Percentiles rank a stretch among this genome's conserved stretches.
phyloP scores from a whole-genome alignment of 164 flowering plant species.

The Nymphaea colorata region DNA sequence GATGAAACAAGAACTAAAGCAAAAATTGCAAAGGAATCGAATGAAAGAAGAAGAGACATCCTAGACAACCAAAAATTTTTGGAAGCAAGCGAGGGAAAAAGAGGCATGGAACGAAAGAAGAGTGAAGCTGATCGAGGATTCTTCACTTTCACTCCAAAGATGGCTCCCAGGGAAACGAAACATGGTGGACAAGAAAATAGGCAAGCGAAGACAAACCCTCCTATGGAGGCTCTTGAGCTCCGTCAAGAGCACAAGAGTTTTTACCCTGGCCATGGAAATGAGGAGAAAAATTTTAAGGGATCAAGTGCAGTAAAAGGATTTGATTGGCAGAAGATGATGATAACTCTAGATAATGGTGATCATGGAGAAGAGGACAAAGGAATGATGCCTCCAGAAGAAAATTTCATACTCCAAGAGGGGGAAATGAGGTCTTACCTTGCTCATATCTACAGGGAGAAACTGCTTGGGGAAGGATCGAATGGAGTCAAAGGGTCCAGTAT shows the following conservation, averaged over 20 bases:
- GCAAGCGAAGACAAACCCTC: slow-evolving; percentile 7
- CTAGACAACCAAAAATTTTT: slow-evolving; percentile 10
- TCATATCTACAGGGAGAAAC: no score
- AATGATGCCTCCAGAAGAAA: slow-evolving; percentile 8
- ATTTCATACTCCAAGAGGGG: background rate
- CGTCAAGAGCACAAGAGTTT: no score
- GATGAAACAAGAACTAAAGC: slow-evolving; percentile 50
- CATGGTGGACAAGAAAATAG: slow-evolving; percentile 16
- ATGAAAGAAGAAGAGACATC: slow-evolving; percentile 41
- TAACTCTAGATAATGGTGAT: slow-evolving; percentile 5
- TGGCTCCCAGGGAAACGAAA: slow-evolving; percentile 9
- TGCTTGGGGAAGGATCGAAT: no score
- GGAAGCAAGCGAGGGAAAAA: slow-evolving; percentile 4
- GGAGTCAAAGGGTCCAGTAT: no score
- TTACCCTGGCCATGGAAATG: background rate
- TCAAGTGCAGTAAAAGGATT: slow-evolving; percentile 1
- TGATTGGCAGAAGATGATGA: no score
- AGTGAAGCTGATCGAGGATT: slow-evolving; percentile 12
- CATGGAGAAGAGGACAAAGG: slow-evolving; percentile 9
- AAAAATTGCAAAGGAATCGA: slow-evolving; percentile 42
- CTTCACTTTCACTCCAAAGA: slow-evolving; percentile 9
- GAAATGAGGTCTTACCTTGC: no score
- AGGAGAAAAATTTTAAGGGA: slow-evolving; percentile 9
- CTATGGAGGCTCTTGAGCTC: no score
- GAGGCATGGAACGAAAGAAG: slow-evolving; percentile 7